Base-by-base conservation (phyloP, 305 asterid genomes). In the Solanum aculeatissimum region DNA sequence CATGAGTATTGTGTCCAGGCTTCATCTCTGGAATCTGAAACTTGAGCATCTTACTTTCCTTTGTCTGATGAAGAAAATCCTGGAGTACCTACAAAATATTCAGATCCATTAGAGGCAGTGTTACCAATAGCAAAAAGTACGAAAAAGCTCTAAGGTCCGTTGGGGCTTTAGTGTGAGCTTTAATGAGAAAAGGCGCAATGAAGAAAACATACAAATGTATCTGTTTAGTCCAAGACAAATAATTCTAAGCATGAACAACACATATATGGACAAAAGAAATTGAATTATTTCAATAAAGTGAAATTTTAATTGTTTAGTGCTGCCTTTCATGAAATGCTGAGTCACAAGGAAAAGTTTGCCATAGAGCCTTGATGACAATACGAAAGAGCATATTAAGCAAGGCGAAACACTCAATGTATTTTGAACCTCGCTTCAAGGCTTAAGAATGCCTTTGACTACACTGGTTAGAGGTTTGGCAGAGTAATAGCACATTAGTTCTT, bases 51-150 rank as follows among this genome's bases (percentile, higher is more conserved):
- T 92, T 92, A 85, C 92, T 85, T 82, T 90, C 95, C 90, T 93
- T 95, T 68, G 89, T 91, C 88, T 91, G 97, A 85, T 91, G 88
- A 86, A 92, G 91, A 91, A 90, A 91, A 87, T 94, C 92, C 86
- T 95, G 95, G 51, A 97, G 88, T 77, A 89, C 93, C 98, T 97
- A 94, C 69, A 81, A 9, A 83, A 68, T 42, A 12, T 75, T 29
- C 40, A 38, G 9, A 68, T 29, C 80, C 58, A 45, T 85, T 21
- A 86, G 81, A 75, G 27, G 27, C 65, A 3, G 65, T 57, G 65
- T 9, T n/a, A 57, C 1, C 65, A n/a, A 57, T 57, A 57, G 27
- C 65, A 57, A 57, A 57, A 57, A 0, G 14, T 6, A 19, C 2
- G 0, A 8, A 55, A 55, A n/a, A 23, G 27, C 23, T 19, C n/a